Conservation (phyloP, 129 eudicot species). For the Helianthus annuus region HanXRQr2.0-SUNRISE NC_035446.2:74614387-74614886, state of each 20-base stretch:
- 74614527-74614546: conserved; percentile 67
- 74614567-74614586: conserved; percentile 81
- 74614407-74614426: too few species aligned
- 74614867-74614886: conserved; percentile 31
- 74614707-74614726: conserved; percentile 65
- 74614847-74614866: conserved; percentile 28
- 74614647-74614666: conserved; percentile 43
- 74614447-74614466: conserved; percentile 37
- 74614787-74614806: conserved; percentile 63
- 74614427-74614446: too few species aligned
- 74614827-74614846: conserved; percentile 17
- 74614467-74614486: conserved; percentile 34
- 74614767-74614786: conserved; percentile 75
- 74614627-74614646: conserved; percentile 55
- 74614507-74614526: conserved; percentile 49
- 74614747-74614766: conserved; percentile 57
- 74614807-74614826: conserved; percentile 47
- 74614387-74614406: too few species aligned
- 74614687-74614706: conserved; percentile 73
- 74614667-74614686: conserved; percentile 66
- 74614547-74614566: conserved; percentile 80
- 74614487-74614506: conserved; percentile 26
- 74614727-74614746: conserved; percentile 52
- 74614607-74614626: conserved; percentile 58
- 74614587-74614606: conserved; percentile 45